These are phyloP conservation scores for Salvia sclarea DNA, from an alignment of 305 asterid genomes.

Conservation along the genomic window DNA sequence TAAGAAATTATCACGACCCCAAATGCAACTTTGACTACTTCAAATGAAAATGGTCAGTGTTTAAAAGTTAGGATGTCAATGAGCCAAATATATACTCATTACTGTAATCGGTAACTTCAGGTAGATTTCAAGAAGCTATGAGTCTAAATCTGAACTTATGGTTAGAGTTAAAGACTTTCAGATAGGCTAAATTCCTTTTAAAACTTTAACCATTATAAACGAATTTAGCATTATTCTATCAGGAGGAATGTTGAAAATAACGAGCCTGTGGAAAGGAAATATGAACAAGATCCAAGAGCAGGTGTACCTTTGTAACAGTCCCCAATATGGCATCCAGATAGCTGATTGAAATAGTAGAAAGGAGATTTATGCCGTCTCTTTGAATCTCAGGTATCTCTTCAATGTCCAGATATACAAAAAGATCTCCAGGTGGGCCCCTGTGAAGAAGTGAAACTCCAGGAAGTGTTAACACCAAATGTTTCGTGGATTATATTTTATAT, in stretches of 20 bases:
- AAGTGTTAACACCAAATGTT: slow-evolving; percentile 18
- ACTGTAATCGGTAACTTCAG: not conserved
- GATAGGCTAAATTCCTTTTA: not conserved
- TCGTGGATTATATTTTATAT: not conserved
- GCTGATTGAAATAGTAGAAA: slow-evolving; percentile 71
- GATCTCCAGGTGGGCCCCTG: slow-evolving; percentile 95
- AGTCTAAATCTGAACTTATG: slow-evolving; percentile 2
- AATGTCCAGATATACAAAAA: slow-evolving; percentile 91
- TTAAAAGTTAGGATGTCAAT: not conserved
- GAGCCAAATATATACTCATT: not conserved
- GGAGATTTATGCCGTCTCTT: slow-evolving; percentile 93
- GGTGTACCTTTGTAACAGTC: slow-evolving; percentile 64
- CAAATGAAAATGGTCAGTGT: not conserved
- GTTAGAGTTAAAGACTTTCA: slow-evolving; percentile 2
- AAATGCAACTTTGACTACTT: slow-evolving; percentile 1
- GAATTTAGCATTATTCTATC: not conserved
- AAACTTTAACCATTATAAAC: not conserved
- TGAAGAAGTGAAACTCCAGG: slow-evolving; percentile 27
- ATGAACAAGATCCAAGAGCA: slow-evolving; percentile 21
- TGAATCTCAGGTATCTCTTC: slow-evolving; percentile 94
- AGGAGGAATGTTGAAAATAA: slow-evolving; percentile 10
- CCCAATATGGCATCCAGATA: slow-evolving; percentile 97
- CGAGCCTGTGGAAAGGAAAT: slow-evolving; percentile 25
- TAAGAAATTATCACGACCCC: not conserved
- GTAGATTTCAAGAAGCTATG: not conserved